Base-by-base conservation (phyloP, 2,329 filamentous ascomycete species). In the Talaromyces sp. region DNA sequence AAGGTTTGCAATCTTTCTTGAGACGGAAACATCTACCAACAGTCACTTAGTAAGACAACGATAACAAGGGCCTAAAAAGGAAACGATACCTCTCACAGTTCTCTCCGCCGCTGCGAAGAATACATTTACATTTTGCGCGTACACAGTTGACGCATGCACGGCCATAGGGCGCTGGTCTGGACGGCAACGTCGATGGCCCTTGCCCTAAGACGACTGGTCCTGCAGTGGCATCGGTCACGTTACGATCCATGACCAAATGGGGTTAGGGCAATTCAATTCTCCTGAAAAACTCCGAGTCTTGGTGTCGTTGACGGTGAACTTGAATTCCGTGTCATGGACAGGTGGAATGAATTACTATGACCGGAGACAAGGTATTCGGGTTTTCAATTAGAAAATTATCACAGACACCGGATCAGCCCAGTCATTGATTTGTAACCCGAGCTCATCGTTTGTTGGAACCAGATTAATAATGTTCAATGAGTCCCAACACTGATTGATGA, bases 1-100 rank as follows among this genome's bases (percentile, higher is more conserved):
- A 68, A 5, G 75, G 74, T 4, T 68, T 66, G 60, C 77, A 79
- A 33, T 72, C 63, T 61, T 74, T 76, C n/a, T 72, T 69, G 1
- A 79, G 63, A 4, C 77, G 76, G 53, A 71, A 65, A 51, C 77
- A 80, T 56, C 77, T 73, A 36, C 9, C 15, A n/a, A 36, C 15
- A 13, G 36, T 15, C 5, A 19, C n/a, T 55, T 35, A 37, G 40
- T 45, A 50, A 45, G 41, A 17, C 7, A 21, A 17, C 28, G 9
- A 17, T 37, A 15, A 19, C 1, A 31, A 21, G 4, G 5, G n/a
- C n/a, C n/a, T n/a, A 21, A 8, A 37, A 21, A 33, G 6, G 17
- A 1, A 0, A 21, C 22, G n/a, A 19, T 37, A 62, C 61, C 61
- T 61, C 50, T 60, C 43, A 41, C 61, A 68, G 50, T 48, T 60